Conservation (phyloP, 2,329 filamentous ascomycete species). For the Scorias spongiosa region DNA sequence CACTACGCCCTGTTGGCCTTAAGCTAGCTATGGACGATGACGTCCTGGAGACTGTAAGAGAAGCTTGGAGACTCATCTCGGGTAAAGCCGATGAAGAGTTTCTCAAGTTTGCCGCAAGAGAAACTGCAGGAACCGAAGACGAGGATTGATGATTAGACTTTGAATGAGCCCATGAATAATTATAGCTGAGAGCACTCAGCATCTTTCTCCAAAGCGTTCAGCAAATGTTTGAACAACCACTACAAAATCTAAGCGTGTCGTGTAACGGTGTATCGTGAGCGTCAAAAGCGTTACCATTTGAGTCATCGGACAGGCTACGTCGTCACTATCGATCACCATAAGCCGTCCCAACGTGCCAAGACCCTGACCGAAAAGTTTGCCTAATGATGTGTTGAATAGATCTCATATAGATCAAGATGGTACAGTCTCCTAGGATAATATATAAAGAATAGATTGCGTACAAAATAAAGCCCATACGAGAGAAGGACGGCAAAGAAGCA, state of each 20-base stretch:
- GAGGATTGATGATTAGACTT: background rate
- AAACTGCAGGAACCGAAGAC: slow-evolving; percentile 46
- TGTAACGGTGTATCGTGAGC: too few species aligned
- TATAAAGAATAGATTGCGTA: too few species aligned
- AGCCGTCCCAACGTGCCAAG: background rate
- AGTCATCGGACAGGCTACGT: too few species aligned
- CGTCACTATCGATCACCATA: background rate
- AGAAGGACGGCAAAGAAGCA: background rate
- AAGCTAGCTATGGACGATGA: slow-evolving; percentile 63
- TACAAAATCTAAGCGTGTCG: too few species aligned
- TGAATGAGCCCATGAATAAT: too few species aligned
- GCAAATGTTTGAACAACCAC: too few species aligned
- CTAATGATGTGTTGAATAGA: background rate
- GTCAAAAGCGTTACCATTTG: too few species aligned
- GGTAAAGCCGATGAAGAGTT: slow-evolving; percentile 44
- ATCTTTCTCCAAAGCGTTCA: too few species aligned
- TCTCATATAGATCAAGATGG: too few species aligned
- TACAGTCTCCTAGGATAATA: too few species aligned
- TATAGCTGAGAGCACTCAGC: too few species aligned
- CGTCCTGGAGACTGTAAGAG: slow-evolving; percentile 49
- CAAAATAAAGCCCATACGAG: too few species aligned
- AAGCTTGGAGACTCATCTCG: slow-evolving; percentile 53
- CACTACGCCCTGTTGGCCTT: slow-evolving; percentile 38
- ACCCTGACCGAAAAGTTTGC: background rate
- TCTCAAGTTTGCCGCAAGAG: slow-evolving; percentile 64